Percentiles rank a stretch among this genome's conserved stretches.
phyloP scores from a whole-genome alignment of 1,139 yeast species.

The Lodderomyces orthopsilosis region DNA sequence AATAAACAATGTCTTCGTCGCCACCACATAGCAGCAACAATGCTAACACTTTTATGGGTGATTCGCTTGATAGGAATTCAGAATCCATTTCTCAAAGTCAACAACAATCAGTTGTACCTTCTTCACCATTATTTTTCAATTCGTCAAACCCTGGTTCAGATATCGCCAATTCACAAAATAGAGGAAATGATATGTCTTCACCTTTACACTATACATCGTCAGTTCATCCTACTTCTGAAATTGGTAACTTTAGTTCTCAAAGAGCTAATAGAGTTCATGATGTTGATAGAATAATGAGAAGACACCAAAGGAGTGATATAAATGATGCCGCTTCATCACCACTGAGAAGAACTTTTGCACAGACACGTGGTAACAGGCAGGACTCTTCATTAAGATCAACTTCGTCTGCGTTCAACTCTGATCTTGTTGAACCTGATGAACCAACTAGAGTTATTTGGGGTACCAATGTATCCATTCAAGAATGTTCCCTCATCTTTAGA shows the following conservation, averaged over 20 bases:
- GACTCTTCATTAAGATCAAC: constrained; percentile 17
- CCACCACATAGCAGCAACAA: constrained; percentile 28
- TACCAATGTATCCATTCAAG: constrained; percentile 90
- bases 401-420: constrained; percentile 30
- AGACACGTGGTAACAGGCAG: constrained; percentile 11
- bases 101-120: constrained; percentile 47
- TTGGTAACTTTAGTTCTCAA: constrained; percentile 17
- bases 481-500: constrained; percentile 75
- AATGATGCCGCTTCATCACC: constrained; percentile 45
- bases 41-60: constrained; percentile 7
- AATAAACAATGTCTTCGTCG: constrained; percentile 27
- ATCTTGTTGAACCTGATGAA: constrained; percentile 43
- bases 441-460: constrained; percentile 97
- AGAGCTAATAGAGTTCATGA: constrained; percentile 38
- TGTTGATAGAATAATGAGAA: constrained; percentile 42
- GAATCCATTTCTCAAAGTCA: constrained; percentile 38
- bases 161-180: constrained; percentile 18
- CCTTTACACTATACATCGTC: constrained; percentile 49
- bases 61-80: constrained; percentile 20
- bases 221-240: constrained; percentile 36
- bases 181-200: constrained; percentile 32
- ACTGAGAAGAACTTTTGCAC: constrained; percentile 30
- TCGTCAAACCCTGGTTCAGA: constrained; percentile 44
- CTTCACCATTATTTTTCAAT: constrained; percentile 66
- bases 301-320: constrained; percentile 42